Percentiles rank a stretch among this genome's conserved stretches.
Conservation (phyloP, 163 green algal genomes). For the Scenedesmus sp. region DNA sequence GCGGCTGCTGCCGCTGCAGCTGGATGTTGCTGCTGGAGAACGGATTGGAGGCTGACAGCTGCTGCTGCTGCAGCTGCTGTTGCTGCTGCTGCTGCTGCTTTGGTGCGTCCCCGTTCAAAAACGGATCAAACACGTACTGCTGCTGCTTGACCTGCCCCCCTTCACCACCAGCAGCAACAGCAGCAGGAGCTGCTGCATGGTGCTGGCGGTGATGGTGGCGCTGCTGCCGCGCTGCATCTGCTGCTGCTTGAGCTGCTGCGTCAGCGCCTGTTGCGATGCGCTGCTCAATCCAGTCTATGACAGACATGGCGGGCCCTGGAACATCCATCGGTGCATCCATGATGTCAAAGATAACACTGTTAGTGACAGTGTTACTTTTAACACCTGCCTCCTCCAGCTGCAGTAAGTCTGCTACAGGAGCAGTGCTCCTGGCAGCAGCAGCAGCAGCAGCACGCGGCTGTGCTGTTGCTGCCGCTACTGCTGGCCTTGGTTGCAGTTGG, state of each 20-base stretch:
- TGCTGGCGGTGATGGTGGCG: constrained; percentile 20
- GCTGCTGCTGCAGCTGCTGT: constrained; percentile 30
- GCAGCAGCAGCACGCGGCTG: neutral
- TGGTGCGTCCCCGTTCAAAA: neutral
- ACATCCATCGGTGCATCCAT: constrained; percentile 52
- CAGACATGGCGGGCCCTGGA: constrained; percentile 2
- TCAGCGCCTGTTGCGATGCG: constrained; percentile 32
- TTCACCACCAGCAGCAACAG: neutral
- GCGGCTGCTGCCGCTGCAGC: constrained; percentile 29
- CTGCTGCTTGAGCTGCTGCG: constrained; percentile 45
- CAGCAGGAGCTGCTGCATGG: neutral
- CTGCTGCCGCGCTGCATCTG: constrained; percentile 39
- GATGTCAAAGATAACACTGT: constrained; percentile 8
- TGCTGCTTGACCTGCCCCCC: neutral
- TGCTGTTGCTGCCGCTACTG: constrained; percentile 35
- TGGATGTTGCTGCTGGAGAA: constrained; percentile 23
- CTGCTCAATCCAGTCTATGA: constrained; percentile 40
- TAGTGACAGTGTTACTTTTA: neutral
- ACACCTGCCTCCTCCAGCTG: neutral
- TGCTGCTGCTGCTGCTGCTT: constrained; percentile 30
- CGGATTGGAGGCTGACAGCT: constrained; percentile 14
- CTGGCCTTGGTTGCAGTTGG: no score
- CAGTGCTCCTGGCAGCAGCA: constrained; percentile 20
- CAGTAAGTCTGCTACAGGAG: constrained; percentile 33
- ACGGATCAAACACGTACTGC: constrained; percentile 24